These are phyloP conservation scores for Umbelopsis sp. DNA, from an alignment of 192 early-diverging fungal species.

Conservation along the genomic window DNA sequence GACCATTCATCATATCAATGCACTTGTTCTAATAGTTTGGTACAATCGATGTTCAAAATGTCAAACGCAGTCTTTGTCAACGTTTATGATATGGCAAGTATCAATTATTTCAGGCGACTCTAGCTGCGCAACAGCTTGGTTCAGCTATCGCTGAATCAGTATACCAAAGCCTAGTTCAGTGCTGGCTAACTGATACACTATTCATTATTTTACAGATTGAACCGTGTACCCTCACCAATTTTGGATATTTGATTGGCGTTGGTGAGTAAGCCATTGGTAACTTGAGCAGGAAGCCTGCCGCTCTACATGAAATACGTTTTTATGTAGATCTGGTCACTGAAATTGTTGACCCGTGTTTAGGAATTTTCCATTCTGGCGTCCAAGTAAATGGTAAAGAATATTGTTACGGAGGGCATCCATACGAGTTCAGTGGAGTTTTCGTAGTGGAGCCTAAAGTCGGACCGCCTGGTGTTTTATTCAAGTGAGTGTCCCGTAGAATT, in stretches of 20 bases:
- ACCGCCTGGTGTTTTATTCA: slow-evolving; percentile 27
- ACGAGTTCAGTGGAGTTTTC: slow-evolving; percentile 39
- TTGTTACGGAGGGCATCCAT: slow-evolving; percentile 44
- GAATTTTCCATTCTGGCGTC: slow-evolving; percentile 42
- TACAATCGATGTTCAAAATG: not conserved
- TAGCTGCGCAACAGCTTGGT: too few species aligned
- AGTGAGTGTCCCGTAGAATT: slow-evolving; percentile 26
- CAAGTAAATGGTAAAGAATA: slow-evolving; percentile 36
- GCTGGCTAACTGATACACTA: not conserved
- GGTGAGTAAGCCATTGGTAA: slow-evolving; percentile 11
- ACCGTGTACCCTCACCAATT: slow-evolving; percentile 25
- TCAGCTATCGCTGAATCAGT: too few species aligned
- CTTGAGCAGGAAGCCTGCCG: too few species aligned
- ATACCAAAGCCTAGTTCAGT: too few species aligned
- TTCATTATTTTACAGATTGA: slow-evolving; percentile 22
- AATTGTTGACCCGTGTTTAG: too few species aligned
- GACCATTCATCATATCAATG: too few species aligned
- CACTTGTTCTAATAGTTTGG: too few species aligned
- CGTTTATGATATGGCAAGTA: slow-evolving; percentile 37
- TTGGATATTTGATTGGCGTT: slow-evolving; percentile 29
- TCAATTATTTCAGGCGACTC: too few species aligned
- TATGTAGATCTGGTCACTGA: too few species aligned
- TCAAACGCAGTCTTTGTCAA: slow-evolving; percentile 29
- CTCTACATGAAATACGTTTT: too few species aligned
- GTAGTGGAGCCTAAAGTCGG: slow-evolving; percentile 35